These are phyloP conservation scores for Ophiocordyceps sinensis DNA, from an alignment of 2,329 filamentous ascomycete species.

Conservation along the genomic window DNA sequence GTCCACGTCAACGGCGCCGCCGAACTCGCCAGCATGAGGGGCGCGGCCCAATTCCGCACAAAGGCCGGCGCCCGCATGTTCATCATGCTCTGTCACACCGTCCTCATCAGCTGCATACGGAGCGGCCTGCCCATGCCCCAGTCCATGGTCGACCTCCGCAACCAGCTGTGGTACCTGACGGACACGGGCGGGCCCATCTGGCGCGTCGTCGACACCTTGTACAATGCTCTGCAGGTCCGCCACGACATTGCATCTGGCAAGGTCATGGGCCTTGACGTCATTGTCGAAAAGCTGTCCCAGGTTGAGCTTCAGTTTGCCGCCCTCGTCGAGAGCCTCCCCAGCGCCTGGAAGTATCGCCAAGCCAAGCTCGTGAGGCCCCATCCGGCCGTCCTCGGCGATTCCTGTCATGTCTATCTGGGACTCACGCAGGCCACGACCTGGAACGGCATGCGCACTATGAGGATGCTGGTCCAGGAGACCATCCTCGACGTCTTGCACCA, in stretches of 20 bases:
- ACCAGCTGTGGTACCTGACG: conserved; percentile 22
- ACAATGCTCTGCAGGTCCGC: conserved; percentile 30
- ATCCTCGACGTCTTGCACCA: conserved; percentile 27
- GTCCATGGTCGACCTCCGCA: conserved; percentile 30
- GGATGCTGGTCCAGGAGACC: conserved; percentile 33
- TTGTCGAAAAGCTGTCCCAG: conserved; percentile 12
- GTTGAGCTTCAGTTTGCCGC: conserved; percentile 28
- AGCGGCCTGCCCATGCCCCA: conserved; percentile 19
- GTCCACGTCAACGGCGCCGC: no score
- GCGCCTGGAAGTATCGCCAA: conserved; percentile 26
- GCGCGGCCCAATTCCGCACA: no score
- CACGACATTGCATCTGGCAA: conserved; percentile 27
- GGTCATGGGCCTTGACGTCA: no score
- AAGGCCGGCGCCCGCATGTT: no score
- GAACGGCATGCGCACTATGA: conserved; percentile 31
- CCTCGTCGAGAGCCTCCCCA: conserved; percentile 22
- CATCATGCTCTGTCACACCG: no score
- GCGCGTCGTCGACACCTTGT: conserved; percentile 28
- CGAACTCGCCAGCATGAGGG: no score
- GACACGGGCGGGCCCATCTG: conserved; percentile 24
- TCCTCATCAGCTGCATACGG: no score
- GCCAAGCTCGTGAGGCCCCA: conserved; percentile 23
- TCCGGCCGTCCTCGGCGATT: conserved; percentile 23
- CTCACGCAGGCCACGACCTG: conserved; percentile 30
- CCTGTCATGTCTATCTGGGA: conserved; percentile 31